Evolutionary conservation across 257 asterid genomes (phyloP).

Genomic region (Solanum pennellii): DNA sequence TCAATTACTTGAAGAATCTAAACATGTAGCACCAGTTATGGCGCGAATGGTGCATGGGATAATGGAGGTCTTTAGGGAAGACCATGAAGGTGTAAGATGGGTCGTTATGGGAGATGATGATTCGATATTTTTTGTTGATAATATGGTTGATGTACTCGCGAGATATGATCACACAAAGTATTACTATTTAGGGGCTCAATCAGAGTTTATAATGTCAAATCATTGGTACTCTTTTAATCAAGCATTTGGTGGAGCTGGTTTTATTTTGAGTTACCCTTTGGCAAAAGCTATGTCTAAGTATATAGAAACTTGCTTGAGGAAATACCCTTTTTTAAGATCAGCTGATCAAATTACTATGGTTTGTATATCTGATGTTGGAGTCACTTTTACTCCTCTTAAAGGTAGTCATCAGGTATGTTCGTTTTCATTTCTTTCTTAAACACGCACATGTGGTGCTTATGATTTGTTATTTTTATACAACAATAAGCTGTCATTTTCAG

Average conservation of each 20-base stretch:
- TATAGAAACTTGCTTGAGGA: constrained; percentile 34
- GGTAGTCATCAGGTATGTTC: constrained; percentile 55
- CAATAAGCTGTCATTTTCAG: constrained; percentile 3
- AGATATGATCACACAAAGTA: constrained; percentile 45
- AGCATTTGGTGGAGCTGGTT: constrained; percentile 73
- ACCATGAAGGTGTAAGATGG: constrained; percentile 37
- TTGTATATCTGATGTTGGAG: constrained; percentile 60
- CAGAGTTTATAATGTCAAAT: constrained; percentile 48
- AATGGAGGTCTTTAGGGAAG: constrained; percentile 35
- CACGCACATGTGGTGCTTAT: neutral
- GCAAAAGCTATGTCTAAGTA: constrained; percentile 36
- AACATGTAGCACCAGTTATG: constrained; percentile 18
- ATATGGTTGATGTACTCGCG: constrained; percentile 34
- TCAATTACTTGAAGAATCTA: constrained; percentile 9
- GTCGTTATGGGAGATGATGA: constrained; percentile 73
- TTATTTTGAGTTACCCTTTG: constrained; percentile 46
- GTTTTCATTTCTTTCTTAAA: neutral
- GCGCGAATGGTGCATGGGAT: constrained; percentile 53
- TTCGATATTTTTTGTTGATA: constrained; percentile 49
- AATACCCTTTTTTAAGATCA: constrained; percentile 21
- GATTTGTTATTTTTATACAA: neutral
- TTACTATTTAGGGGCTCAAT: constrained; percentile 41
- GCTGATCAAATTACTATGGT: constrained; percentile 50
- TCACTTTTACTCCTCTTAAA: constrained; percentile 30
- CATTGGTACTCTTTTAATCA: constrained; percentile 40